A percentile compares a stretch with the other conserved stretches of the same genome.
Evolutionary conservation across 176 grass and related monocot genomes (phyloP).

Genomic region (Oryza brachyantha): DNA sequence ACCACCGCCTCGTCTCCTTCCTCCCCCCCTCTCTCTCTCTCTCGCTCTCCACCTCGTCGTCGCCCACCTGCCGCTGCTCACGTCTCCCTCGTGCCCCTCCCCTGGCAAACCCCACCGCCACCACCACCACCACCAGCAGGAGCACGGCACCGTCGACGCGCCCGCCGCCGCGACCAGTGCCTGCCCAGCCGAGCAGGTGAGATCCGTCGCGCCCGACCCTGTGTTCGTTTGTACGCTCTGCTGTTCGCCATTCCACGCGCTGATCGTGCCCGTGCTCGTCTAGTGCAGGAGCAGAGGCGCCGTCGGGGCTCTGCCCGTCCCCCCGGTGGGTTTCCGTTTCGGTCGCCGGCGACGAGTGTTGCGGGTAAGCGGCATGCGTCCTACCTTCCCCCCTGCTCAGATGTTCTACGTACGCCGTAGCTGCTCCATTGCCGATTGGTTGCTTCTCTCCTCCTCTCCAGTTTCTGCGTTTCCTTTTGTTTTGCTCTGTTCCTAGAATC

Average conservation of each 20-base stretch:
- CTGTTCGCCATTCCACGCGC: not conserved
- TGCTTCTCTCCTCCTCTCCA: not conserved
- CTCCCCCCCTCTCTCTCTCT: not conserved
- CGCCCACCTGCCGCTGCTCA: not conserved
- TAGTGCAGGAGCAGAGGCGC: not conserved
- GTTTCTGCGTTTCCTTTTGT: not conserved
- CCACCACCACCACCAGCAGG: too few relatives aligned
- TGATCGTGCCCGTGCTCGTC: not conserved
- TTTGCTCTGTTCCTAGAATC: not conserved
- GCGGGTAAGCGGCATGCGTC: not conserved
- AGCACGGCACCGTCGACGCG: conserved; percentile 3
- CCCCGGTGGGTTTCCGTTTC: not conserved
- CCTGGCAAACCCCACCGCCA: not conserved
- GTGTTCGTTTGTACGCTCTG: not conserved
- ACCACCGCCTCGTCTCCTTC: not conserved
- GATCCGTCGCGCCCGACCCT: too few relatives aligned
- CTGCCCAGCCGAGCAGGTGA: not conserved
- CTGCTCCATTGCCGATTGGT: not conserved
- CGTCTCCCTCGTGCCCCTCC: conserved; percentile 39
- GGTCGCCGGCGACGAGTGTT: not conserved
- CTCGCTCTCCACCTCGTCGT: too few relatives aligned
- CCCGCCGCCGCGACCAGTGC: not conserved
- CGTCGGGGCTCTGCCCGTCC: not conserved
- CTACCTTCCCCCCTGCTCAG: not conserved
- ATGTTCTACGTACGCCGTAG: not conserved